phyloP scores from a whole-genome alignment of 2,329 filamentous ascomycete species.

The Fusarium abutilonis region DNA sequence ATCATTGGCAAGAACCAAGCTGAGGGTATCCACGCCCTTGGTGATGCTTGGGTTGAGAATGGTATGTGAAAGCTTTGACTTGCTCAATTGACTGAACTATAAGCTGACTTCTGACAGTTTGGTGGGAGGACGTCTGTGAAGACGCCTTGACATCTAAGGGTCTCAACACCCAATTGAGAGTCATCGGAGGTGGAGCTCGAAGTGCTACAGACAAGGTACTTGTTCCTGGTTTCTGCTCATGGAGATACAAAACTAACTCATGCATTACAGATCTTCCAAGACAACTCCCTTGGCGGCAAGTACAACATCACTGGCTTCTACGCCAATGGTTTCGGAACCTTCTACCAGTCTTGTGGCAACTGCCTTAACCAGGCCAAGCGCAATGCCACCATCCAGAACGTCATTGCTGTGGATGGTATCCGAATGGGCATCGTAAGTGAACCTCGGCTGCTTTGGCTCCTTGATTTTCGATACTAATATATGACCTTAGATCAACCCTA shows the following conservation, averaged over 20 bases:
- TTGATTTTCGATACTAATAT: not conserved
- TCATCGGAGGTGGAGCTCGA: constrained; percentile 44
- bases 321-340: constrained; percentile 44
- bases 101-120: constrained; percentile 26
- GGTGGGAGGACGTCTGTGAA: constrained; percentile 48
- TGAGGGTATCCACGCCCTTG: constrained; percentile 47
- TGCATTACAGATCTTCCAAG: constrained; percentile 42
- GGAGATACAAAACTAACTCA: fast-evolving
- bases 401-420: constrained; percentile 40
- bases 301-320: constrained; percentile 48
- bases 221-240: fast-evolving
- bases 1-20: constrained; percentile 53
- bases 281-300: constrained; percentile 46
- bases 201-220: constrained; percentile 47
- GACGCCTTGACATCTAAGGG: constrained; percentile 46
- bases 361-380: constrained; percentile 45
- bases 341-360: constrained; percentile 47
- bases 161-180: constrained; percentile 44
- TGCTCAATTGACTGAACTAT: fast-evolving
- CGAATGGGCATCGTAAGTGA: constrained; percentile 43
- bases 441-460: fast-evolving
- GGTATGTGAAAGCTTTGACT: constrained; percentile 19
- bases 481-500: constrained; percentile 41
- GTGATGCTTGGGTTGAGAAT: constrained; percentile 48
- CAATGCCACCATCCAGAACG: constrained; percentile 45